Evolutionary conservation across 1,284 basidiomycete species (phyloP).

Genomic region (Polyporus tsugae): DNA sequence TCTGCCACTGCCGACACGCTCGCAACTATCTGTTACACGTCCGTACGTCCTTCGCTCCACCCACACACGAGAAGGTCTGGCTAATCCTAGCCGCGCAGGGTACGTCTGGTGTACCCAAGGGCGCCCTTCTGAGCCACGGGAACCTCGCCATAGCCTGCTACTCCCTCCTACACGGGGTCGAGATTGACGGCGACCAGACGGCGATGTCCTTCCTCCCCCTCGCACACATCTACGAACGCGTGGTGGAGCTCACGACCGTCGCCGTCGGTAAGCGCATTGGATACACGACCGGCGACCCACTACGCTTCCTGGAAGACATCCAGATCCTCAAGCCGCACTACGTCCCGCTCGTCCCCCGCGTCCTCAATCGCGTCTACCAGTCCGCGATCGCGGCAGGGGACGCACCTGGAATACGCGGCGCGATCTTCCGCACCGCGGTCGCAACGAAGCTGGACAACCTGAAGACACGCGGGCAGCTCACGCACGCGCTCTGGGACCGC

Average conservation of each 20-base stretch:
- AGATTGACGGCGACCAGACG: conserved; percentile 52
- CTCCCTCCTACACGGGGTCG: conserved; percentile 67
- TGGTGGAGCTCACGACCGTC: conserved; percentile 62
- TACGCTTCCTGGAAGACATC: conserved; percentile 90
- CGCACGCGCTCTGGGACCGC: conserved; percentile 89
- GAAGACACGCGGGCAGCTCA: conserved; percentile 72
- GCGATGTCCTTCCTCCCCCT: conserved; percentile 82
- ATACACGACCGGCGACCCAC: conserved; percentile 90
- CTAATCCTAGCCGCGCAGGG: conserved; percentile 54
- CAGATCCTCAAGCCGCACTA: conserved; percentile 87
- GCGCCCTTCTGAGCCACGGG: conserved; percentile 83
- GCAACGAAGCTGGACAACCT: conserved; percentile 85
- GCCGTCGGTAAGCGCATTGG: conserved; percentile 83
- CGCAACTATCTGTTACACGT: conserved; percentile 89
- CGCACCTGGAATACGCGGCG: conserved; percentile 87
- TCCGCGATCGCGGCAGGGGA: conserved; percentile 82
- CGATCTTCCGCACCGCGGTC: conserved; percentile 85
- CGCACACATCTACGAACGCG: conserved; percentile 90
- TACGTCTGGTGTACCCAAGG: conserved; percentile 83
- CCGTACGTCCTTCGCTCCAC: conserved; percentile 55
- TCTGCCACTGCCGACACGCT: conserved; percentile 66
- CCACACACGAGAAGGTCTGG: background rate
- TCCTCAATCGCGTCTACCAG: conserved; percentile 86
- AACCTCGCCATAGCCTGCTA: conserved; percentile 75
- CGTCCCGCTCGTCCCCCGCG: conserved; percentile 87